Evolutionary conservation across 371 early-diverging fungal species (phyloP).

Genomic region (Thermomucor indicae-seudaticae): DNA sequence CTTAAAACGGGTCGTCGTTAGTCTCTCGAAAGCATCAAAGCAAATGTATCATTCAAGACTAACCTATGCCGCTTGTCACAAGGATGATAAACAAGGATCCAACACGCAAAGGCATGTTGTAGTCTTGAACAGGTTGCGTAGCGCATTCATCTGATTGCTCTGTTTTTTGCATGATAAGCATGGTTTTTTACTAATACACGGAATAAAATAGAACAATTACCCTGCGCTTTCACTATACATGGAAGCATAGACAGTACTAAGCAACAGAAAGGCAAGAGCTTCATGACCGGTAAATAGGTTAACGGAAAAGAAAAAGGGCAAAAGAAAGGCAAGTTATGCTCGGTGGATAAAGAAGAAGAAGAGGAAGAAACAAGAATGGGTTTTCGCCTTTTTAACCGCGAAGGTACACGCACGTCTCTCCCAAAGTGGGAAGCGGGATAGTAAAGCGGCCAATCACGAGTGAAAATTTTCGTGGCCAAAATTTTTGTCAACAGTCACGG

Average conservation of each 20-base stretch:
- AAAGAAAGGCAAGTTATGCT: background rate
- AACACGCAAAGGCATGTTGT: constrained; percentile 17
- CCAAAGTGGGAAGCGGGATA: no score
- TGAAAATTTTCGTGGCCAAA: background rate
- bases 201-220: background rate
- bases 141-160: constrained; percentile 2
- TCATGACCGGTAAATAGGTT: background rate
- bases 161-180: background rate
- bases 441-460: background rate
- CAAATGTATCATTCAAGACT: background rate
- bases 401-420: background rate
- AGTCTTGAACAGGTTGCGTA: constrained; percentile 7
- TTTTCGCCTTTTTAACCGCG: background rate
- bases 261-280: background rate
- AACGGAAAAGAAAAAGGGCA: background rate
- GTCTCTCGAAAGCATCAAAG: background rate
- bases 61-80: constrained; percentile 19
- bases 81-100: constrained; percentile 23
- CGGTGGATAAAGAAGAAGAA: no score
- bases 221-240: background rate
- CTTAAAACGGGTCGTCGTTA: background rate
- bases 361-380: no score
- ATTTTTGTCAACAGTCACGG: background rate
- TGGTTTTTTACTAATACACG: background rate
- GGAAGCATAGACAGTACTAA: background rate